Evolutionary conservation across 495 filamentous ascomycete species (phyloP).

Genomic region (Diplogelasinospora grovesii): DNA sequence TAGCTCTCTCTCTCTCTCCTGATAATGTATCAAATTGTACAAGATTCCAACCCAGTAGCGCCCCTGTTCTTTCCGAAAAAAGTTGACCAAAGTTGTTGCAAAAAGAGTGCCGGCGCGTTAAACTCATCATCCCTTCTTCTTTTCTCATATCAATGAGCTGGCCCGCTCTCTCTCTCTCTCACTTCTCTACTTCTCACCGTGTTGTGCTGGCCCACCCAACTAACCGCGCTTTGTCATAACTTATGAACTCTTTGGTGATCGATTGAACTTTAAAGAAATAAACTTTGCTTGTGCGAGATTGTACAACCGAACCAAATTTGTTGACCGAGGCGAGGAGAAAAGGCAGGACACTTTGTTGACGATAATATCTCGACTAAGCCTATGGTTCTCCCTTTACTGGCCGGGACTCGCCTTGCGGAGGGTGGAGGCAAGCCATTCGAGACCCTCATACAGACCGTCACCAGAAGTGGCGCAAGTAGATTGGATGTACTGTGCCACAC

Average conservation of each 20-base stretch:
- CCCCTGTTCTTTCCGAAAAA: conserved; percentile 42
- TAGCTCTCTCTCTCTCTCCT: conserved; percentile 26
- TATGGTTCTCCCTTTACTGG: conserved; percentile 47
- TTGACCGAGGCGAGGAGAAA: conserved; percentile 24
- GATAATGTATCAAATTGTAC: conserved; percentile 45
- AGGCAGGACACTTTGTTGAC: conserved; percentile 23
- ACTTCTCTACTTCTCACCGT: no score
- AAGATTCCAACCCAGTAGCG: conserved; percentile 42
- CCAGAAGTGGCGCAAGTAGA: conserved; percentile 98
- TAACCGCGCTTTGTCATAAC: no score
- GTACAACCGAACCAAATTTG: conserved; percentile 42
- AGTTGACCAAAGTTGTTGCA: conserved; percentile 32
- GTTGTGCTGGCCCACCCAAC: no score
- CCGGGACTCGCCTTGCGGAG: conserved; percentile 91
- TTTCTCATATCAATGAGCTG: conserved; percentile 19
- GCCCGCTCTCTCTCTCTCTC: no score
- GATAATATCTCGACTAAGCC: no score
- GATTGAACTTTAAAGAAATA: no score
- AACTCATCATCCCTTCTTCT: conserved; percentile 14
- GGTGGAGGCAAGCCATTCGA: conserved; percentile 96
- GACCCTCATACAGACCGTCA: conserved; percentile 99
- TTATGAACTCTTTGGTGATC: no score
- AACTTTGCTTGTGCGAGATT: conserved; percentile 23
- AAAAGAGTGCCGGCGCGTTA: conserved; percentile 29
- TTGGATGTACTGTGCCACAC: conserved; percentile 80